phyloP scores from a whole-genome alignment of 805 yeast species.

The Candida palmyrensis region DNA sequence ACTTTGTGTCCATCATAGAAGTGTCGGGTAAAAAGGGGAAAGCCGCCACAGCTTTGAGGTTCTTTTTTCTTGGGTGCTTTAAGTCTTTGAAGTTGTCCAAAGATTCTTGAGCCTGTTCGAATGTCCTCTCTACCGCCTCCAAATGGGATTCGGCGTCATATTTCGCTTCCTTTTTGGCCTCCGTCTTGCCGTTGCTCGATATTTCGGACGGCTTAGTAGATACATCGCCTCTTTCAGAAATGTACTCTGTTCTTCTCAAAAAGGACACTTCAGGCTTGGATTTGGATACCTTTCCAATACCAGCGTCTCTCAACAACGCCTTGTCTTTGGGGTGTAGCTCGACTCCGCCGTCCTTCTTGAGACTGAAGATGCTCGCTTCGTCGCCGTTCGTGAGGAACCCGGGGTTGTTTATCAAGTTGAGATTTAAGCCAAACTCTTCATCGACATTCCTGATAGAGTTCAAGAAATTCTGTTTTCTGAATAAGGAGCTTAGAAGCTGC shows the following conservation, averaged over 20 bases:
- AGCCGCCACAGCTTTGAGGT: constrained; percentile 65
- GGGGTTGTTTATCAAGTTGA: constrained; percentile 64
- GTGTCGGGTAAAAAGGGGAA: constrained; percentile 89
- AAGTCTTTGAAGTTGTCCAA: constrained; percentile 40
- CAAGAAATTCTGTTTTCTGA: constrained; percentile 68
- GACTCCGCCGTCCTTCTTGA: constrained; percentile 17
- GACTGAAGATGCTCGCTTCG: constrained; percentile 35
- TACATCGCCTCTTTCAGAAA: constrained; percentile 47
- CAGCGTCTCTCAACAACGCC: constrained; percentile 75
- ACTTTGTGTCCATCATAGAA: constrained; percentile 80
- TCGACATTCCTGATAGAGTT: constrained; percentile 54
- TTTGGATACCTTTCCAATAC: constrained; percentile 39
- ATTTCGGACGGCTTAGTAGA: constrained; percentile 13
- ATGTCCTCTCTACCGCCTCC: constrained; percentile 70
- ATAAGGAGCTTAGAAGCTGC: constrained; percentile 61
- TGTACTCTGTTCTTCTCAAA: constrained; percentile 91
- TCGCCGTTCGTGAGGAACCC: constrained; percentile 64
- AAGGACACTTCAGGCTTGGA: constrained; percentile 62
- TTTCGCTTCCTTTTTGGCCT: constrained; percentile 20
- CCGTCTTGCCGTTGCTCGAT: constrained; percentile 16
- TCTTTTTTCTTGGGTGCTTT: constrained; percentile 74
- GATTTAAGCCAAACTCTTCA: constrained; percentile 66
- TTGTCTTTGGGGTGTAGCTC: constrained; percentile 75
- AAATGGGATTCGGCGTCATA: constrained; percentile 61
- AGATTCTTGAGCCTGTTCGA: constrained; percentile 54